Evolutionary conservation across 345 rosid species (phyloP).

Genomic region (Dipteronia sinensis): DNA sequence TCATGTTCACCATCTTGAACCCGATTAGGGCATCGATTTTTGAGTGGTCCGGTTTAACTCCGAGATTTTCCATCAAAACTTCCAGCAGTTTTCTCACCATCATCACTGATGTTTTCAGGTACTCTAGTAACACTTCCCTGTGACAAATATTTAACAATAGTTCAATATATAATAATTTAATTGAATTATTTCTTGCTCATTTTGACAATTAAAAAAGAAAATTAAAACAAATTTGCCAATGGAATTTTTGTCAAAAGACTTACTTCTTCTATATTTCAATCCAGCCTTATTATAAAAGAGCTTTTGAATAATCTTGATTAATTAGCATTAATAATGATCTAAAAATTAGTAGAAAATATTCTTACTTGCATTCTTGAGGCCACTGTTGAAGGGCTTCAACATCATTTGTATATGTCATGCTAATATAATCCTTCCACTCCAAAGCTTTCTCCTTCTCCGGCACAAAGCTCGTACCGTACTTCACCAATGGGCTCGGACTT

Average conservation of each 20-base stretch:
- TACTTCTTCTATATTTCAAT: too few relatives aligned
- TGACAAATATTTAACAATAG: not conserved
- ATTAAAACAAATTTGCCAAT: not conserved
- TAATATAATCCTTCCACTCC: conserved; percentile 70
- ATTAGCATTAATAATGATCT: too few relatives aligned
- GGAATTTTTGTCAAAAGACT: too few relatives aligned
- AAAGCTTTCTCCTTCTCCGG: conserved; percentile 61
- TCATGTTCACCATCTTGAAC: conserved; percentile 55
- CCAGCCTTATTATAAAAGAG: too few relatives aligned
- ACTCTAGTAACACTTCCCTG: conserved; percentile 54
- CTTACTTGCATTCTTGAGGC: conserved; percentile 55
- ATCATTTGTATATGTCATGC: conserved; percentile 53
- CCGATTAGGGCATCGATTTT: conserved; percentile 42
- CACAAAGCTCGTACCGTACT: conserved; percentile 55
- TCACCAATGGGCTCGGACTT: conserved; percentile 55
- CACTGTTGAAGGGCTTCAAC: conserved; percentile 54
- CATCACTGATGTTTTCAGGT: conserved; percentile 39
- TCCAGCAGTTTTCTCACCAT: conserved; percentile 44
- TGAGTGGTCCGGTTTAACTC: conserved; percentile 38
- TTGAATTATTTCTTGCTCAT: too few relatives aligned
- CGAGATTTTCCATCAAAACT: conserved; percentile 45
- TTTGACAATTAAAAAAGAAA: not conserved
- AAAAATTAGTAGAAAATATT: not conserved
- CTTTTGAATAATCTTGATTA: too few relatives aligned
- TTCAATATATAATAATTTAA: not conserved